Percentiles rank a stretch among this genome's conserved stretches.
Evolutionary conservation across 2,329 filamentous ascomycete species (phyloP).

Genomic region (Clarireedia monteithiana): DNA sequence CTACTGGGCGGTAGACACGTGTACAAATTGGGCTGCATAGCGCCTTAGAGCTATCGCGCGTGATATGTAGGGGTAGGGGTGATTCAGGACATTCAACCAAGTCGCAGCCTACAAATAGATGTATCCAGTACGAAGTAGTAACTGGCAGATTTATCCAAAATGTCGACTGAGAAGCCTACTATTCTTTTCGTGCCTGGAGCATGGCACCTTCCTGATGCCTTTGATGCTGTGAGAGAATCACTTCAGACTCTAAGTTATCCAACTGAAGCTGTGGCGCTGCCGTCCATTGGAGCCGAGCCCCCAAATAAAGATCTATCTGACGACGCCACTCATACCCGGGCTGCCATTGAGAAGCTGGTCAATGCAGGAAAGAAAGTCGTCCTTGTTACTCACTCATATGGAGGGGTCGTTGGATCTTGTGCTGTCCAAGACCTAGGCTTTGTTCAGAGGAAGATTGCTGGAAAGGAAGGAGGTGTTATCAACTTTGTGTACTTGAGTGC

Average conservation of each 20-base stretch:
- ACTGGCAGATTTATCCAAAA: no score
- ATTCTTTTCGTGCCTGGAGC: constrained; percentile 1
- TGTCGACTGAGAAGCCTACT: background rate
- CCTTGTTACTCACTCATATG: constrained; percentile 1
- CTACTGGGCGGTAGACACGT: no score
- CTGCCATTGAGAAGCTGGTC: background rate
- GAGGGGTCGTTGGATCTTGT: background rate
- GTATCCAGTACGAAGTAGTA: no score
- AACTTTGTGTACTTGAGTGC: no score
- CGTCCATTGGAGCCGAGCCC: background rate
- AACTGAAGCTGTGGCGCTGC: background rate
- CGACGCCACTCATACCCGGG: background rate
- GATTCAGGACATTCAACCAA: no score
- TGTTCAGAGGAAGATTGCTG: no score
- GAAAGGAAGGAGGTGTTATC: no score
- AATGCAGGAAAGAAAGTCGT: background rate
- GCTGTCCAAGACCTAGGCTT: no score
- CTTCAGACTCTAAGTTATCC: background rate
- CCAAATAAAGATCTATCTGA: background rate
- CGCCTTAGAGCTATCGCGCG: no score
- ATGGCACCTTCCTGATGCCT: background rate
- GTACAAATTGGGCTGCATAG: no score
- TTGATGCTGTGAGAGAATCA: background rate
- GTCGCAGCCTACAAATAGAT: no score
- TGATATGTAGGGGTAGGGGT: no score